Evolutionary conservation across 352 stramenopile species (phyloP), one percentile per base, ranked within the genome.

Genomic region (Proteromonas lacertae): DNA sequence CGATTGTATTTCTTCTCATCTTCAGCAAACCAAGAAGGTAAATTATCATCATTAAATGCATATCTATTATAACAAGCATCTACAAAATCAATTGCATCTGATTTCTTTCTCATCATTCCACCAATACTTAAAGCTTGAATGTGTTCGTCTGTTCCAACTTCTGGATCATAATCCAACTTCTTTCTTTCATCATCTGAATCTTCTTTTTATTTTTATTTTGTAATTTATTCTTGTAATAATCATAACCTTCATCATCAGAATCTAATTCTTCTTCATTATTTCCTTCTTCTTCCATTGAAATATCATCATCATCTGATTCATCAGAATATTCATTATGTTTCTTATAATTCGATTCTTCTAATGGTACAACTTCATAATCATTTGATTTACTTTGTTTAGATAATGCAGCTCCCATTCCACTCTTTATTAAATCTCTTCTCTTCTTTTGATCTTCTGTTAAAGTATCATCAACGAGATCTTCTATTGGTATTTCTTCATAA

Each of bases 11-110:
- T 77, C 49, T 78, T 62, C 42, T 90, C 77, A 35, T 90, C 74
- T 33, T 89, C 76, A 2, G 74, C 46, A 48, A 97, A 99, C 88
- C 88, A 99, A 40, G 93, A 70, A 0, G 88, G 88, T 5, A 99
- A 42, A 25, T 80, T 72, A 0, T 75, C 64, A 56, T 97, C 84
- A 50, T 96, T 96, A 79, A 84, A 97, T 2, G 81, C 72, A 50
- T 84, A 97, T 0, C 88, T 74, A 54, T 99, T 97, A 68, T 96
- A 99, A 19, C 70, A 92, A 1, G 82, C 68, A 50, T 97, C 88
- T 3, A 97, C 73, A 36, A 99, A 47, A 18, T 90, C 77, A 50
- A 95, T 96, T 5, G 80, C 76, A 41, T 92, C 92, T 0, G 64
- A 81, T 40, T 81, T 71, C 24, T 84, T 66, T 6, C 93, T 61